Conservation (phyloP, 2,329 filamentous ascomycete genomes). For the Pyrenophora teres region DNA sequence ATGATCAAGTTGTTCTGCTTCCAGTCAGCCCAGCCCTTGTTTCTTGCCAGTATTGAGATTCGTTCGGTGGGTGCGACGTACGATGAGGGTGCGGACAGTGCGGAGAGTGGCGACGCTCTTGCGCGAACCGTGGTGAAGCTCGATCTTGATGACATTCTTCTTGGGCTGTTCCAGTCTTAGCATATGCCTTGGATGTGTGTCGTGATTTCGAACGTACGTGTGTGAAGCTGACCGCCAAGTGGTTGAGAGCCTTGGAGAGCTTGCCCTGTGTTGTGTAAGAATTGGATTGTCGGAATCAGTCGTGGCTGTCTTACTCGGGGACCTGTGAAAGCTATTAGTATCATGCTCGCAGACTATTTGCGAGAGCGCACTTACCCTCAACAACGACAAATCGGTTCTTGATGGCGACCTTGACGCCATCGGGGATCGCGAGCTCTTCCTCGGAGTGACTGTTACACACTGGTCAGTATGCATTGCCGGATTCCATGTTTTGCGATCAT, state of each 20-base stretch:
- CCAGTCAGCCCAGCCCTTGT: conserved; percentile 27
- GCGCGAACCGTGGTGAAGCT: conserved; percentile 97
- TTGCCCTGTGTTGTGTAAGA: conserved; percentile 66
- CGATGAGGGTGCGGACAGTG: conserved; percentile 94
- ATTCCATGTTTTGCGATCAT: conserved; percentile 19
- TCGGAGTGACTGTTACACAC: conserved; percentile 70
- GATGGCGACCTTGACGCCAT: conserved; percentile 97
- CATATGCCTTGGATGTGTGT: conserved; percentile 3
- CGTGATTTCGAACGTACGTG: conserved; percentile 50
- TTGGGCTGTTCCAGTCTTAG: conserved; percentile 58
- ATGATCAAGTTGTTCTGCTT: conserved; percentile 86
- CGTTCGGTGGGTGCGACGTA: conserved; percentile 29
- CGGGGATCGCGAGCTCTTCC: conserved; percentile 93
- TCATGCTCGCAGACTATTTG: conserved; percentile 8
- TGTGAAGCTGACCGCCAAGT: conserved; percentile 95
- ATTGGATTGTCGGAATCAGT: conserved; percentile 9
- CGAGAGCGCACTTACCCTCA: conserved; percentile 75
- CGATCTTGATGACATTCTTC: conserved; percentile 89
- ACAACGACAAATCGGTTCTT: conserved; percentile 96
- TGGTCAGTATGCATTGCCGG: conserved; percentile 37
- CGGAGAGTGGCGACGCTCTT: conserved; percentile 98
- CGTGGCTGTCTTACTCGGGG: conserved; percentile 35
- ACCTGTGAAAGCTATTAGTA: conserved; percentile 30
- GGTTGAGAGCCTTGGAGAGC: conserved; percentile 94
- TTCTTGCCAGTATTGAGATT: neutral